A percentile compares a stretch with the other conserved stretches of the same genome.
Evolutionary conservation across 2,329 filamentous ascomycete species (phyloP).

Genomic region (Trichoderma oligosporum): DNA sequence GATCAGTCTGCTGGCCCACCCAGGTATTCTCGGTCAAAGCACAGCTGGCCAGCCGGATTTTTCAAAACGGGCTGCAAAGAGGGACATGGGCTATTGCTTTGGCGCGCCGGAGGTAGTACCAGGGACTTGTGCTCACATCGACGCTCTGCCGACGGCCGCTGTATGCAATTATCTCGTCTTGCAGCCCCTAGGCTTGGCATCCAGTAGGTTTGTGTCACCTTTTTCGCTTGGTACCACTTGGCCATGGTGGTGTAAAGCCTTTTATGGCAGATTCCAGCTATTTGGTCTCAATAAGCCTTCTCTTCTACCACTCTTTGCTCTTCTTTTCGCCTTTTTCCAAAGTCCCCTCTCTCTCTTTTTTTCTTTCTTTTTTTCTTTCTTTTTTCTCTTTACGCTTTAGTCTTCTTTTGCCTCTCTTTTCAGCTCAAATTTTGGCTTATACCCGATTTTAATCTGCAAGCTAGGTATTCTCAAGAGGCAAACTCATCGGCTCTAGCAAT

Average conservation of each 20-base stretch:
- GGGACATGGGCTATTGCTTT: not conserved
- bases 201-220: conserved; percentile 37
- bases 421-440: not conserved
- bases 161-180: too few relatives aligned
- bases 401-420: not conserved
- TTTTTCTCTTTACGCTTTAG: not conserved
- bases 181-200: too few relatives aligned
- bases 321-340: conserved; percentile 16
- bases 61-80: not conserved
- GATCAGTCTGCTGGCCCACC: conserved; percentile 10
- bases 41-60: conserved; percentile 3
- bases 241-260: conserved; percentile 30
- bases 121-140: conserved; percentile 12
- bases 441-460: conserved; percentile 24
- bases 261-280: conserved; percentile 28
- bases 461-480: conserved; percentile 55
- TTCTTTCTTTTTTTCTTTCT: not conserved
- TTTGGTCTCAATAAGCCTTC: not conserved
- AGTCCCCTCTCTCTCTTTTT: not conserved
- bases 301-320: conserved; percentile 17
- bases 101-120: conserved; percentile 2
- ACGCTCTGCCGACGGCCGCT: conserved; percentile 14
- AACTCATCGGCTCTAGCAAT: conserved; percentile 50
- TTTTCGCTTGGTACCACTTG: conserved; percentile 29
- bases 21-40: not conserved